phyloP scores from a whole-genome alignment of 306 rosid genomes.

The Medicago truncatula region DNA sequence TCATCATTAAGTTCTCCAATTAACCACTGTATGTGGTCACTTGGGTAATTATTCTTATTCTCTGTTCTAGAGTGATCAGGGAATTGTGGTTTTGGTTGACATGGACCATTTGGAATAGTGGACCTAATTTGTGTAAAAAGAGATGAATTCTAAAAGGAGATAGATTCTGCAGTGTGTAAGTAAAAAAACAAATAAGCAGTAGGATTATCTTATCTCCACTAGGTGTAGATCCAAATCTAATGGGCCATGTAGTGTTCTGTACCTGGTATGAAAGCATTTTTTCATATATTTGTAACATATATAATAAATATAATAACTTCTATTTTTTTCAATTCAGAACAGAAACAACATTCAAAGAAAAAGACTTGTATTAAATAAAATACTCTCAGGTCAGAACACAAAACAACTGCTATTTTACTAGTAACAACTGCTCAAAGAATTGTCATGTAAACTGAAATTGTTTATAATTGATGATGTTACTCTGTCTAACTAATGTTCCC shows the following conservation, averaged over 20 bases:
- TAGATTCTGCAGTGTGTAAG: conserved; percentile 28
- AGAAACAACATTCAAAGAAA: conserved; percentile 13
- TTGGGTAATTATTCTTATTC: conserved; percentile 26
- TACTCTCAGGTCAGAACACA: not conserved
- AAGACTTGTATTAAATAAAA: conserved; percentile 19
- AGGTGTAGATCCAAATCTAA: conserved; percentile 18
- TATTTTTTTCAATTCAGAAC: conserved; percentile 28
- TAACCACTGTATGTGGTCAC: conserved; percentile 10
- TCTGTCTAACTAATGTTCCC: conserved; percentile 12
- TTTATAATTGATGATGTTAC: not conserved
- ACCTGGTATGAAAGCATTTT: conserved; percentile 42
- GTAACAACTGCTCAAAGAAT: not conserved
- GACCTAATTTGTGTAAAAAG: not conserved
- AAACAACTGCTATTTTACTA: not conserved
- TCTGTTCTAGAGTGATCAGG: not conserved
- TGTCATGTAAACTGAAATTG: not conserved
- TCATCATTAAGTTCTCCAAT: conserved; percentile 15
- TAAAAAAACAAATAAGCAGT: conserved; percentile 10
- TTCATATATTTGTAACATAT: conserved; percentile 48
- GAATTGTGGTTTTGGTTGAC: conserved; percentile 17
- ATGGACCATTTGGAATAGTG: conserved; percentile 31
- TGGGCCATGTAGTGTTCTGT: conserved; percentile 34
- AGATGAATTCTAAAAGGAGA: not conserved
- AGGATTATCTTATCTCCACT: conserved; percentile 11
- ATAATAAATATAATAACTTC: not conserved